phyloP scores from a whole-genome alignment of 257 asterid species.

The Forsythia suspensa region DNA sequence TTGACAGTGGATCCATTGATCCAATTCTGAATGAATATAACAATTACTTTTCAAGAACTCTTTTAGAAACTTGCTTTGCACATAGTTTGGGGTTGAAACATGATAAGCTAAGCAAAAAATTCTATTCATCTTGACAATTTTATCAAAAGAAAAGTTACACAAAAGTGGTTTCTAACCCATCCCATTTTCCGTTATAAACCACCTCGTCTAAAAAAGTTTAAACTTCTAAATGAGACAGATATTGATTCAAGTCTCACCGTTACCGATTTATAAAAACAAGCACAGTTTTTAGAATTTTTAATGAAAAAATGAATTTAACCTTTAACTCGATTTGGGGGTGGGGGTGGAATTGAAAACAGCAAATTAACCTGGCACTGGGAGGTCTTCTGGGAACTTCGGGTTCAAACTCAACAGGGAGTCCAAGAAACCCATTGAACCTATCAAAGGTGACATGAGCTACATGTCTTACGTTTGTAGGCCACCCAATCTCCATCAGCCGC shows the following conservation, averaged over 20 bases:
- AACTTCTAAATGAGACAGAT: too few species aligned
- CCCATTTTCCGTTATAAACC: background rate
- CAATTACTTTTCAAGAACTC: background rate
- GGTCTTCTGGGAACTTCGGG: conserved; percentile 62
- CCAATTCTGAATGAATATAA: background rate
- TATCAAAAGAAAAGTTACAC: background rate
- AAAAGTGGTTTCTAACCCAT: background rate
- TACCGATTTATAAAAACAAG: too few species aligned
- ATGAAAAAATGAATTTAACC: too few species aligned
- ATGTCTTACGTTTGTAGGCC: conserved; percentile 57
- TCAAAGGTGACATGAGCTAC: conserved; percentile 76
- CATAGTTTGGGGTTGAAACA: too few species aligned
- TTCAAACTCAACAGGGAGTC: conserved; percentile 66
- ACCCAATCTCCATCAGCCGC: conserved; percentile 59
- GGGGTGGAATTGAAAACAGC: background rate
- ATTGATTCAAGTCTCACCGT: background rate
- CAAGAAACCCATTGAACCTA: conserved; percentile 63
- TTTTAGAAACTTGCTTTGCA: too few species aligned
- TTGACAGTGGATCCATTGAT: background rate
- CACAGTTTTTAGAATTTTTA: background rate
- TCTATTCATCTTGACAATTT: too few species aligned
- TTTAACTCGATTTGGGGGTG: background rate
- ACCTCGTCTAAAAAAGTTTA: too few species aligned
- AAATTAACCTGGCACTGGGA: conserved; percentile 62
- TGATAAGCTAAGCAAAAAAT: too few species aligned